Conservation (phyloP, 805 yeast genomes). For the Teunomyces funiuensis region DNA sequence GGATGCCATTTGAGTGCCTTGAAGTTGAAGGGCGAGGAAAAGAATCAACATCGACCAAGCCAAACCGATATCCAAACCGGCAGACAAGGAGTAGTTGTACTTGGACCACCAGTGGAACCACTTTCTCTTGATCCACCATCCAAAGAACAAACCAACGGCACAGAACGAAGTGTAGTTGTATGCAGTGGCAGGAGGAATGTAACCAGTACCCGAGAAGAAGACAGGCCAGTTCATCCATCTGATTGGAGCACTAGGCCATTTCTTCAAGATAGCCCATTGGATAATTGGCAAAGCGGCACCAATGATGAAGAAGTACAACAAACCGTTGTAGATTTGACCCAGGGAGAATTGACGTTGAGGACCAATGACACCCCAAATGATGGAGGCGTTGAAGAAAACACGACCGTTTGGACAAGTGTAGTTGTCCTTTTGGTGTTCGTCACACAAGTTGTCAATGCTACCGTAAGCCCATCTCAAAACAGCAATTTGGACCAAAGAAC, state of each 20-base stretch:
- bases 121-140: slow-evolving; percentile 38
- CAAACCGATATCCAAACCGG: slow-evolving; percentile 46
- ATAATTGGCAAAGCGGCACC: slow-evolving; percentile 38
- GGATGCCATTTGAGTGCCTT: slow-evolving; percentile 22
- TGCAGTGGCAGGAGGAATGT: slow-evolving; percentile 74
- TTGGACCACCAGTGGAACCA: slow-evolving; percentile 47
- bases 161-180: slow-evolving; percentile 62
- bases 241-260: slow-evolving; percentile 39
- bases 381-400: slow-evolving; percentile 43
- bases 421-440: slow-evolving; percentile 22
- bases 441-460: slow-evolving; percentile 33
- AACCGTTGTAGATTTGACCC: slow-evolving; percentile 25
- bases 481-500: slow-evolving; percentile 39
- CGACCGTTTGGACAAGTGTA: slow-evolving; percentile 45
- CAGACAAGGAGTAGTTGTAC: slow-evolving; percentile 46
- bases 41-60: slow-evolving; percentile 29
- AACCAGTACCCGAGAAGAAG: slow-evolving; percentile 50
- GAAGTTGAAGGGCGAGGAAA: slow-evolving; percentile 21
- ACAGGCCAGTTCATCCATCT: slow-evolving; percentile 34
- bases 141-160: slow-evolving; percentile 31
- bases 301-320: slow-evolving; percentile 39
- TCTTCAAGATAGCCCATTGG: slow-evolving; percentile 39
- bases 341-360: slow-evolving; percentile 20
- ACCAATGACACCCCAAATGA: slow-evolving; percentile 47
- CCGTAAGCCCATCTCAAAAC: slow-evolving; percentile 45